Conservation (phyloP, 2,329 filamentous ascomycete species). For the Colletotrichum liaoningense region DNA sequence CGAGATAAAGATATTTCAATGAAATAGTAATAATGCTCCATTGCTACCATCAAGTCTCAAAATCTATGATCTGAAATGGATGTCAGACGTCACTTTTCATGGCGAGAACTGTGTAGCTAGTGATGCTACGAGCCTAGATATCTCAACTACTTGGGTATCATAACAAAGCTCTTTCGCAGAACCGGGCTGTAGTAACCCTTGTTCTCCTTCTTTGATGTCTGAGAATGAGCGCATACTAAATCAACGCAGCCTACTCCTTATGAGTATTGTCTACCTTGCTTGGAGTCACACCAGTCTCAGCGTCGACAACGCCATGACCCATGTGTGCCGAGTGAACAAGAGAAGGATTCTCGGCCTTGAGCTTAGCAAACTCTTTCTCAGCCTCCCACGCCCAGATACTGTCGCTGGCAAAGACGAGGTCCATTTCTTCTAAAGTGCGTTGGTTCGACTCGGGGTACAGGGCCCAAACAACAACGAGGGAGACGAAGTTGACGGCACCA, state of each 20-base stretch:
- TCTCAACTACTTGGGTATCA: too few species aligned
- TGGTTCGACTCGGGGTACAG: conserved; percentile 81
- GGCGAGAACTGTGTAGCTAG: too few species aligned
- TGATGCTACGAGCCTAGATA: too few species aligned
- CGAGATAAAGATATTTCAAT: not conserved
- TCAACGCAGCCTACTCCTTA: not conserved
- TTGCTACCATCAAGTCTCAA: not conserved
- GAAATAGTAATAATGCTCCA: not conserved
- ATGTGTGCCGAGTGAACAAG: conserved; percentile 49
- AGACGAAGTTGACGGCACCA: conserved; percentile 72
- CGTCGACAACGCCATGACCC: conserved; percentile 32
- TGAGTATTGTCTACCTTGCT: not conserved
- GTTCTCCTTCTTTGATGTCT: too few species aligned
- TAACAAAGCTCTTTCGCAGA: too few species aligned
- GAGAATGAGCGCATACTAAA: too few species aligned
- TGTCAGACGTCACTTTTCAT: too few species aligned
- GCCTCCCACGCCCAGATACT: conserved; percentile 79
- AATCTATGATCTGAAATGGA: not conserved
- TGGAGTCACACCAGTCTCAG: conserved; percentile 37
- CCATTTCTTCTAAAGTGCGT: conserved; percentile 80
- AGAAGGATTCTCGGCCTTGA: conserved; percentile 64
- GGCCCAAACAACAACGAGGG: conserved; percentile 78
- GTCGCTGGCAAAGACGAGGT: conserved; percentile 75
- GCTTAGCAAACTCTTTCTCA: conserved; percentile 70
- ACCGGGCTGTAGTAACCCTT: too few species aligned